Evolutionary conservation across 371 early-diverging fungal genomes (phyloP), one percentile per base, ranked within the genome.

Genomic region (Mortierella sp.): DNA sequence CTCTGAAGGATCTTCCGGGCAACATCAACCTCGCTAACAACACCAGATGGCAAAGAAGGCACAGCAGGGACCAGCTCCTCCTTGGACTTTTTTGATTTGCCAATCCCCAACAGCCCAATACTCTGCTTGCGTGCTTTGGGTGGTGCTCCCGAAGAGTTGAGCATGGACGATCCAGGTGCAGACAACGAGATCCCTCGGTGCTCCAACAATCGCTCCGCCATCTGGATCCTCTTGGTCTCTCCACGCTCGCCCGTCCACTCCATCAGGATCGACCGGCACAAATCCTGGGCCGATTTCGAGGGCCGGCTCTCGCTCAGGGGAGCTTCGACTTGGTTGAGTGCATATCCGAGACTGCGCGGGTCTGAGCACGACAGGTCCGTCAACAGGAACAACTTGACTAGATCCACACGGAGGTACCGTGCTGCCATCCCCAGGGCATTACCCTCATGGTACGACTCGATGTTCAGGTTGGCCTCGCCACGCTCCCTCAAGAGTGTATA

Each of bases 161-260:
- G n/a, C 58, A 53, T 48, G 7, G 81, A 48, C 1, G 81, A 55
- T 16, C 26, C 37, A 14, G 75, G 48, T 4, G 44, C 43, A 9
- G 47, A 14, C 26, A 63, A 55, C 5, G 61, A 55, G 44, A 77
- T 40, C 14, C 75, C 75, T 11, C 71, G 78, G 39, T 82, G 83
- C 31, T 77, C 75, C 31, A 82, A 66, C 47, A 82, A 65, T 13
- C 83, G 78, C 73, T 82, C 83, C 7, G 83, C 83, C 83, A 82
- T 82, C 45, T 74, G 66, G 39, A 82, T 82, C 0, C 83, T 68
- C 64, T 73, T 82, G 52, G 71, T 61, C 47, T 82, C 83, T 44
- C 83, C 83, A 14, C 78, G 78, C 6, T 82, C 83, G 9, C 83
- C 78, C 6, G 73, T 71, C 83, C 83, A 82, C 41, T 82, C 83